Percentiles rank a stretch among this genome's conserved stretches.
phyloP scores from a whole-genome alignment of 345 rosid species.

The Fremontodendron californicum region DNA sequence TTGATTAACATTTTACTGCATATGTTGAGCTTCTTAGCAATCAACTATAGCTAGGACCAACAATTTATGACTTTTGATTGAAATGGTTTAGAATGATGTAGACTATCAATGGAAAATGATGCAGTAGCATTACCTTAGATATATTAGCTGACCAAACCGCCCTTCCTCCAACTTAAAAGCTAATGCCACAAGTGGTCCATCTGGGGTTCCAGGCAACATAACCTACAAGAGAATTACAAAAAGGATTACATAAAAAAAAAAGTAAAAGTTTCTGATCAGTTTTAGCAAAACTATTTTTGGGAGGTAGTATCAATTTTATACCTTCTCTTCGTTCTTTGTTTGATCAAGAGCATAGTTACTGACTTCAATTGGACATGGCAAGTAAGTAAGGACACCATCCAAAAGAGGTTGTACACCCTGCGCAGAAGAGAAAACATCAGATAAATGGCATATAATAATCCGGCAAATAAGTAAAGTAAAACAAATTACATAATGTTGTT shows the following conservation, averaged over 20 bases:
- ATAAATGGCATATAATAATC: neutral
- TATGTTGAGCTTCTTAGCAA: no score
- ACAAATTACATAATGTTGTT: neutral
- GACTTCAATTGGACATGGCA: conserved; percentile 94
- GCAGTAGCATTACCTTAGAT: conserved; percentile 50
- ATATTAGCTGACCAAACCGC: conserved; percentile 91
- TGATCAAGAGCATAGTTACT: conserved; percentile 93
- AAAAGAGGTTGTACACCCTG: conserved; percentile 97
- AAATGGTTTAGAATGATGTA: no score
- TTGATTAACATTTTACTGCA: no score
- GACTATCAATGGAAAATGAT: conserved; percentile 4
- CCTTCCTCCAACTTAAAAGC: conserved; percentile 99
- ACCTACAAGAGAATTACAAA: conserved; percentile 45
- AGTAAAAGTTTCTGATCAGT: neutral
- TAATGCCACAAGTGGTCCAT: conserved; percentile 95
- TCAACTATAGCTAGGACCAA: no score
- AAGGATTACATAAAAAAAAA: neutral
- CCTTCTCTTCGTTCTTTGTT: conserved; percentile 83
- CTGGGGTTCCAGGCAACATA: conserved; percentile 71
- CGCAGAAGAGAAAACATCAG: conserved; percentile 7
- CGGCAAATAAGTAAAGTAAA: neutral
- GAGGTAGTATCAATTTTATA: conserved; percentile 20
- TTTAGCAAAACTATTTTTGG: neutral
- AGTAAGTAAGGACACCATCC: conserved; percentile 79
- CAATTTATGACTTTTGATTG: no score